Evolutionary conservation across 2,329 filamentous ascomycete species (phyloP), one percentile per base, ranked within the genome.

Genomic region (Byssochlamys sp.): DNA sequence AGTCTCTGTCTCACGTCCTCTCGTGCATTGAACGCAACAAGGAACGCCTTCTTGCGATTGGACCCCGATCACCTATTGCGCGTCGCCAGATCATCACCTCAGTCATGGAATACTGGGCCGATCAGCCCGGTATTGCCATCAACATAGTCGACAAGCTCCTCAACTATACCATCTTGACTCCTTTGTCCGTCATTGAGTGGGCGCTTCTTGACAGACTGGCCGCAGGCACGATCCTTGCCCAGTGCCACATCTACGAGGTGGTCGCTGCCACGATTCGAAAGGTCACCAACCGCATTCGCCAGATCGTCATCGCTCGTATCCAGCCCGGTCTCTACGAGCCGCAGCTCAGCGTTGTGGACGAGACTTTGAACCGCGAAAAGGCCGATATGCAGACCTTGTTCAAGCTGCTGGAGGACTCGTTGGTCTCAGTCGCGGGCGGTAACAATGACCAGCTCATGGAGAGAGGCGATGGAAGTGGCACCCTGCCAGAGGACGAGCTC

Each of bases 11-110:
- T 11, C 94, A 99, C 72, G 90, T 96, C 3, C 83, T 99, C 14
- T 95, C 91, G 7, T 95, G 89, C 71, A 96, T 99, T 63, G 94
- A 99, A 73, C 88, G 94, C 58, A 92, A 88, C 75, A 96, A 96
- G 75, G 89, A 92, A 56, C 86, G 91, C 29, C 84, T 99, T 0
- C 78, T 96, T 1, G 85, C 88, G 58, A 86, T 92, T 39, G 90
- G 90, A 0, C 80, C 86, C 1, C 81, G 84, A 52, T 92, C 89
- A 0, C 84, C 90, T 58, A 81, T 82, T 2, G 91, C 90, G 1
- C 85, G 91, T 48, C 83, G 85, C 49, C 94, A 99, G 73, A 95
- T 99, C 67, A 89, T 97, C 65, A 84, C 87, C 4, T 89, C 89
- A 3, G 91, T 97, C 45, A 89, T 96, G 78, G 81, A 86, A 48